Base-by-base conservation (phyloP, 345 rosid species). In the Gynandropsis gynandra region DNA sequence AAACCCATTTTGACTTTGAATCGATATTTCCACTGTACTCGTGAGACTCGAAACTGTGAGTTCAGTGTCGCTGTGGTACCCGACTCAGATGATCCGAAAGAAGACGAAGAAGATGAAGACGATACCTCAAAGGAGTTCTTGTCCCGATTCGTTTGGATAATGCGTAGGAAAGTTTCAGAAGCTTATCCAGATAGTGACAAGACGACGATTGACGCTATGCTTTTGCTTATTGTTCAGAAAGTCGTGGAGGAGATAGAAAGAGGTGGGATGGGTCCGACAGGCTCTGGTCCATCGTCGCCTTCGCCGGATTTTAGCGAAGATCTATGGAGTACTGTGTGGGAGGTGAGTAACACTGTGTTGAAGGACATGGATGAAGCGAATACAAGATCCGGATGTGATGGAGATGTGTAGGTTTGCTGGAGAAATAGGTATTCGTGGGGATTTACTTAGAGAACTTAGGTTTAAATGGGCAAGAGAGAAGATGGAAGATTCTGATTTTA, bases 361-460 rank as follows among this genome's bases (percentile, higher is more conserved):
- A 76, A 72, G 69, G 95, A 88, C 65, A 82, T 85, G 97, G 74
- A 81, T 62, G 85, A 78, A 38, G 95, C 68, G 62, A 78, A 64
- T 83, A 73, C 95, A 83, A 37, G 63, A 58, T 21, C 84, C 80
- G 4, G 82, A 83, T 55, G 95, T 92, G 18, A 73, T 80, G 72
- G 88, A 85, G 62, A 81, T 85, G 94, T 75, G 80, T 58, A 76
- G 90, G 56, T 88, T 92, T 69, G 90, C 97, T 10, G 87, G 85
- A 12, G 99, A 88, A 43, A 65, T 81, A 34, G 99, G 97, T 32
- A 80, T 88, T 65, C 75, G 88, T 21, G 99, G 95, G 48, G 90
- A 85, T 50, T 36, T 92, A 76, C 72, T 83, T 72, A 83, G 97
- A 67, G 95, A 92, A 69, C 74, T 92, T 17, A 78, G 94, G 59